Evolutionary conservation across 306 rosid genomes (phyloP), one percentile per base, ranked within the genome.

Genomic region (Trichosanthes cucumerina): DNA sequence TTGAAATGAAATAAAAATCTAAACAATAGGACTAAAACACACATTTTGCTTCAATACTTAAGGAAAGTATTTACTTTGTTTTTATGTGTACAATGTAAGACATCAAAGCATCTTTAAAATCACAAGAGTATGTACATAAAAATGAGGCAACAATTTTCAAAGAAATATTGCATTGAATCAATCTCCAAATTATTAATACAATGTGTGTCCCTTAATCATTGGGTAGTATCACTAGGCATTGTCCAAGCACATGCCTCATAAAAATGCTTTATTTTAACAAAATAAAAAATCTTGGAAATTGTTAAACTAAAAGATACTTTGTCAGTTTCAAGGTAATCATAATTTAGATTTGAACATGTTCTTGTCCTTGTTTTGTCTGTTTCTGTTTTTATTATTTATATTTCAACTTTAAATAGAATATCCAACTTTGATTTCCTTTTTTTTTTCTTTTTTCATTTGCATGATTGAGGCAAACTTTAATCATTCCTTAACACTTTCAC

Each of bases 281-380:
- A 69, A 69, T 9, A 0, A 39, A 68, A 65, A 69, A 6, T 41
- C 75, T 69, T 0, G 11, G 54, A 69, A 23, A 5, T 71, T 14
- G 57, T 6, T 71, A 71, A 71, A 23, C 23, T 23, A 71, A 71
- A 71, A 71, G 39, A 71, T 71, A 24, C 13, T 69, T 71, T 71
- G 21, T 24, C n/a, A 71, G 9, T 44, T 71, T 71, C 23, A 5
- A 43, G 76, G 76, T 46, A 13, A 39, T 44, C 56, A 46, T 44
- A 43, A 23, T 70, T 44, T 23, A 43, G 76, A 24, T 70, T 23
- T 44, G 23, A 15, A 6, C 5, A 70, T 70, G 54, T 70, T 44
- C 0, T 44, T 12, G 56, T 44, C 76, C 13, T 44, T 23, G 6
- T n/a, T 69, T 13, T 12, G 4, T 34, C 7, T 5, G 9, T 34